Evolutionary conservation across 2,329 filamentous ascomycete species (phyloP).

Genomic region (Lasiodiplodia hormozganensis): DNA sequence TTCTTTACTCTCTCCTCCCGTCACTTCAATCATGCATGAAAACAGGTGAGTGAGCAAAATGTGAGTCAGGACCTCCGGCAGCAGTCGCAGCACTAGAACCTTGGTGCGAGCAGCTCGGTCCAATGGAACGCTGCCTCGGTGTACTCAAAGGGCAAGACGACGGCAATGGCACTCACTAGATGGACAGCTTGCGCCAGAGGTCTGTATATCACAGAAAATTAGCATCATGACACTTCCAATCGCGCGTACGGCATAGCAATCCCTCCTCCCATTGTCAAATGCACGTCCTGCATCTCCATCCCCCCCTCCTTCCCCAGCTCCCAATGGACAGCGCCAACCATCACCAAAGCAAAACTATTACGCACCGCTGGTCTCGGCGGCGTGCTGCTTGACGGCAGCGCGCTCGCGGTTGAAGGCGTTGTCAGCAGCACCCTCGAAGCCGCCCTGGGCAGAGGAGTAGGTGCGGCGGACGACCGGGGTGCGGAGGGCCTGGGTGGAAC

Average conservation of each 20-base stretch:
- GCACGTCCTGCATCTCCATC: not conserved
- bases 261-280: not conserved
- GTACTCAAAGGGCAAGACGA: not conserved
- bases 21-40: not conserved
- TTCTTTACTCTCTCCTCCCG: not conserved
- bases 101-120: too few species aligned
- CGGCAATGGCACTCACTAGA: slow-evolving; percentile 74
- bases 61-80: not conserved
- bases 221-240: not conserved
- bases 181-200: slow-evolving; percentile 93
- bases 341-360: slow-evolving; percentile 23
- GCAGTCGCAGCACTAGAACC: not conserved
- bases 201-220: slow-evolving; percentile 59
- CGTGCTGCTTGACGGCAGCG: slow-evolving; percentile 88
- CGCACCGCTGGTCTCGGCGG: slow-evolving; percentile 81
- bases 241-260: not conserved
- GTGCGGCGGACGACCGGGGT: slow-evolving; percentile 69
- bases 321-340: not conserved
- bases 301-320: slow-evolving; percentile 34
- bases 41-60: not conserved
- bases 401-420: slow-evolving; percentile 96
- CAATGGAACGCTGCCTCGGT: not conserved
- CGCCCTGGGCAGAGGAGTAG: slow-evolving; percentile 66
- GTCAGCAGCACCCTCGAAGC: slow-evolving; percentile 69
- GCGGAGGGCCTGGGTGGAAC: slow-evolving; percentile 59